These are phyloP conservation scores for Pyrenophora graminea DNA, from an alignment of 2,329 filamentous ascomycete species.

Conservation along the genomic window DNA sequence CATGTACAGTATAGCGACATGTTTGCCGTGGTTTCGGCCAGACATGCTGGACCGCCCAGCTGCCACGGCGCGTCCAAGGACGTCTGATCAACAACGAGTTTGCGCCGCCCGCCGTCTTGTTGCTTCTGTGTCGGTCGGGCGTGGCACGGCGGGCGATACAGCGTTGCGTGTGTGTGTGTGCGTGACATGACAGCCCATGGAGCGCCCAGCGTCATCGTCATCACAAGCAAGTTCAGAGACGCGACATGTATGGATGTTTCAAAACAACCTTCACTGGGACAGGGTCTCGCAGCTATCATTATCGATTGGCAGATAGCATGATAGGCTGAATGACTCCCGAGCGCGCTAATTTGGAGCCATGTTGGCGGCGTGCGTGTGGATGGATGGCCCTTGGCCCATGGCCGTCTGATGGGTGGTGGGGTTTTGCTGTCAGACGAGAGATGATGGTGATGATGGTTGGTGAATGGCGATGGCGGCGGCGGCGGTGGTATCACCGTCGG, in stretches of 20 bases:
- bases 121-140: slow-evolving; percentile 23
- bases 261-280: slow-evolving; percentile 37
- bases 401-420: slow-evolving; percentile 14
- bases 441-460: background rate
- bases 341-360: slow-evolving; percentile 28
- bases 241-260: slow-evolving; percentile 39
- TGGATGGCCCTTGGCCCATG: background rate
- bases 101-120: slow-evolving; percentile 8
- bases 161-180: slow-evolving; percentile 24
- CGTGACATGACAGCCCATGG: slow-evolving; percentile 15
- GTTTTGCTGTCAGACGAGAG: slow-evolving; percentile 24
- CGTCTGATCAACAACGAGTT: slow-evolving; percentile 13
- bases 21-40: slow-evolving; percentile 14
- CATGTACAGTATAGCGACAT: slow-evolving; percentile 15
- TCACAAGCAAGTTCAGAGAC: slow-evolving; percentile 24
- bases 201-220: slow-evolving; percentile 28
- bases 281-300: slow-evolving; percentile 42
- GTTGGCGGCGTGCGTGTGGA: slow-evolving; percentile 10
- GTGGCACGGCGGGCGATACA: slow-evolving; percentile 41
- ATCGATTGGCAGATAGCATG: slow-evolving; percentile 44
- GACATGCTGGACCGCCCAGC: slow-evolving; percentile 19
- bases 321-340: slow-evolving; percentile 37
- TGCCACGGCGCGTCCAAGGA: slow-evolving; percentile 26
- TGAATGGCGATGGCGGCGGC: no score
- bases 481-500: slow-evolving; percentile 9